Percentiles rank a stretch among this genome's conserved stretches.
phyloP scores from a whole-genome alignment of 768 basidiomycete species.

The Thelephora ganbajun region DNA sequence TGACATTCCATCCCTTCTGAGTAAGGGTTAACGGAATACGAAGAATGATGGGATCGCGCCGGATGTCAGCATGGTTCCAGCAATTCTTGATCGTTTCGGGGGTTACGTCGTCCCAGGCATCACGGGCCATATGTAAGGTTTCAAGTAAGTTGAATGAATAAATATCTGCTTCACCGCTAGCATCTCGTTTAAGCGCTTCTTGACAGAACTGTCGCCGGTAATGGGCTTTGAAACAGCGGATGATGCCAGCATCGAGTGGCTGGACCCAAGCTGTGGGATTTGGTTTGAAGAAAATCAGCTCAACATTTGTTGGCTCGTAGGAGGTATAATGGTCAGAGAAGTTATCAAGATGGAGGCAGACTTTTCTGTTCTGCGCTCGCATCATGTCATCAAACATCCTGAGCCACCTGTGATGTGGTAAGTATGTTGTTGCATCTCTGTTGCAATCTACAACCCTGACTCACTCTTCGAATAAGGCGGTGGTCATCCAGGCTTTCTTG shows the following conservation, averaged over 20 bases:
- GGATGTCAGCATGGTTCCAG: slow-evolving; percentile 21
- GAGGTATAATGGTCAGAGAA: slow-evolving; percentile 18
- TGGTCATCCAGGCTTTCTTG: slow-evolving; percentile 26
- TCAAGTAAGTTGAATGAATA: slow-evolving; percentile 24
- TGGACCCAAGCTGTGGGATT: slow-evolving; percentile 26
- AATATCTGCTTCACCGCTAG: slow-evolving; percentile 12
- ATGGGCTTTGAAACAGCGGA: slow-evolving; percentile 22
- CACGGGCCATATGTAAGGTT: slow-evolving; percentile 19
- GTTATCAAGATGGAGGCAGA: slow-evolving; percentile 19
- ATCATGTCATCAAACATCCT: background rate
- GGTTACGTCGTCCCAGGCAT: slow-evolving; percentile 19
- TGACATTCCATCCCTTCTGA: no score
- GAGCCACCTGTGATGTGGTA: no score
- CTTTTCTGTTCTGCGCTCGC: slow-evolving; percentile 8
- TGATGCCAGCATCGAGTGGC: slow-evolving; percentile 22
- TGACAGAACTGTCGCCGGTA: slow-evolving; percentile 17
- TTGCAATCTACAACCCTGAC: slow-evolving; percentile 13
- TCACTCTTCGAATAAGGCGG: slow-evolving; percentile 21
- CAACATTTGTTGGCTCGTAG: slow-evolving; percentile 17
- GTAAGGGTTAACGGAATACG: no score
- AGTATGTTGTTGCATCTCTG: slow-evolving; percentile 3
- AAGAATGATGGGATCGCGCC: background rate
- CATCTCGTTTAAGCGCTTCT: slow-evolving; percentile 4
- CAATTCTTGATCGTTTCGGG: slow-evolving; percentile 21
- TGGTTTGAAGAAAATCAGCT: slow-evolving; percentile 17